Conservation (phyloP, 768 basidiomycete species). For the Myochromella boudieri region DNA sequence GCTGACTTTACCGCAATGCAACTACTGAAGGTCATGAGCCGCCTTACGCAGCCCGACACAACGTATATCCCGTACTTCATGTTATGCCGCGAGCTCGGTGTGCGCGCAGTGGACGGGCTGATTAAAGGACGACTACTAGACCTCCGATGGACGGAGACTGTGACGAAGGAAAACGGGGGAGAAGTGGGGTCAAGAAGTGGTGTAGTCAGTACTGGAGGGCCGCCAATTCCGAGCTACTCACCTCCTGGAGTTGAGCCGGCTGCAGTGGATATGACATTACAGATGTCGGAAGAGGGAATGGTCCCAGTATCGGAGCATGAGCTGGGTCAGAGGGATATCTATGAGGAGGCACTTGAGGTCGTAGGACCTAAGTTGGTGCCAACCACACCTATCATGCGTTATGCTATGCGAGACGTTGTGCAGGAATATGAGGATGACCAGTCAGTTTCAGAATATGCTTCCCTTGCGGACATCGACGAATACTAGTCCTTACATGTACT, state of each 20-base stretch:
- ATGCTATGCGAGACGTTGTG: slow-evolving; percentile 82
- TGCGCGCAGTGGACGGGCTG: slow-evolving; percentile 83
- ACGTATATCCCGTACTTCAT: slow-evolving; percentile 76
- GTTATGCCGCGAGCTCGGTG: slow-evolving; percentile 82
- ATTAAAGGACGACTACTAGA: slow-evolving; percentile 75
- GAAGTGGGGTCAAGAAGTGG: slow-evolving; percentile 27
- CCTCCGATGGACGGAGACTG: slow-evolving; percentile 72
- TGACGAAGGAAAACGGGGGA: slow-evolving; percentile 51
- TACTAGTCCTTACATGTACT: no score
- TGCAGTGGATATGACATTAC: slow-evolving; percentile 31
- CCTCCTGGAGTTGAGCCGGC: slow-evolving; percentile 40
- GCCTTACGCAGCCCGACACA: slow-evolving; percentile 64
- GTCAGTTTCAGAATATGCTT: slow-evolving; percentile 78
- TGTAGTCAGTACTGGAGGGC: background rate
- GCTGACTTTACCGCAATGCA: slow-evolving; percentile 79
- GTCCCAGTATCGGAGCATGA: slow-evolving; percentile 38
- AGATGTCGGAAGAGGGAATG: slow-evolving; percentile 28
- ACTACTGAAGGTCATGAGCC: slow-evolving; percentile 78
- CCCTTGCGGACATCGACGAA: slow-evolving; percentile 71
- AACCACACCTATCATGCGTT: slow-evolving; percentile 78
- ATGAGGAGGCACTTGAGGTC: slow-evolving; percentile 55
- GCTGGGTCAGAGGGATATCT: slow-evolving; percentile 39
- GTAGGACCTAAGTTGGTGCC: slow-evolving; percentile 78
- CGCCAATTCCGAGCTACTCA: slow-evolving; percentile 12
- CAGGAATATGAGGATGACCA: slow-evolving; percentile 79